Evolutionary conservation across 805 yeast species (phyloP).

Genomic region (Barnettozyma populi): DNA sequence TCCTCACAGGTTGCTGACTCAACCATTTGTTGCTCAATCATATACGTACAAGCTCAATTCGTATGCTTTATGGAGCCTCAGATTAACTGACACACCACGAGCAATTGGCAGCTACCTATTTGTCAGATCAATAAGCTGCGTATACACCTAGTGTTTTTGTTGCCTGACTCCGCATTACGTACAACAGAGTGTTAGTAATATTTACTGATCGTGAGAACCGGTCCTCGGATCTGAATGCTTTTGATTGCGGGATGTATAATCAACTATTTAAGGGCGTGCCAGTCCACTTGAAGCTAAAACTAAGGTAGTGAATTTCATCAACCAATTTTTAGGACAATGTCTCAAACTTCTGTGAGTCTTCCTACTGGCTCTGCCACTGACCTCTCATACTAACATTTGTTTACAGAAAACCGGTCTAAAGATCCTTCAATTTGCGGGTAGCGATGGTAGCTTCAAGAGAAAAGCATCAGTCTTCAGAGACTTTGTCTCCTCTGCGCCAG

Average conservation of each 20-base stretch:
- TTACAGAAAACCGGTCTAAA: slow-evolving; percentile 27
- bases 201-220: not conserved
- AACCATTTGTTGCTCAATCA: too few relatives aligned
- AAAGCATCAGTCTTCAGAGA: slow-evolving; percentile 57
- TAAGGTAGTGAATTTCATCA: too few relatives aligned
- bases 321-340: slow-evolving; percentile 4
- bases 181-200: not conserved
- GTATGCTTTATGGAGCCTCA: too few relatives aligned
- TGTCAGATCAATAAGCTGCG: too few relatives aligned
- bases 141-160: too few relatives aligned
- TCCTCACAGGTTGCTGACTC: too few relatives aligned
- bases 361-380: not conserved
- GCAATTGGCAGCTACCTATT: too few relatives aligned
- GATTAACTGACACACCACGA: too few relatives aligned
- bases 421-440: slow-evolving; percentile 44
- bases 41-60: too few relatives aligned
- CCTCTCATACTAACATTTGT: slow-evolving; percentile 4
- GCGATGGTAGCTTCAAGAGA: slow-evolving; percentile 53
- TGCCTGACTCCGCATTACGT: not conserved
- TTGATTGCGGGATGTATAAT: not conserved
- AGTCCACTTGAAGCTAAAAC: too few relatives aligned
- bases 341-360: slow-evolving; percentile 10
- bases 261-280: too few relatives aligned
- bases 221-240: not conserved
- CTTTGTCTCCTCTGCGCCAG: slow-evolving; percentile 49